These are phyloP conservation scores for Vicia faba DNA, from an alignment of 306 rosid genomes.

Conservation along the genomic window DNA sequence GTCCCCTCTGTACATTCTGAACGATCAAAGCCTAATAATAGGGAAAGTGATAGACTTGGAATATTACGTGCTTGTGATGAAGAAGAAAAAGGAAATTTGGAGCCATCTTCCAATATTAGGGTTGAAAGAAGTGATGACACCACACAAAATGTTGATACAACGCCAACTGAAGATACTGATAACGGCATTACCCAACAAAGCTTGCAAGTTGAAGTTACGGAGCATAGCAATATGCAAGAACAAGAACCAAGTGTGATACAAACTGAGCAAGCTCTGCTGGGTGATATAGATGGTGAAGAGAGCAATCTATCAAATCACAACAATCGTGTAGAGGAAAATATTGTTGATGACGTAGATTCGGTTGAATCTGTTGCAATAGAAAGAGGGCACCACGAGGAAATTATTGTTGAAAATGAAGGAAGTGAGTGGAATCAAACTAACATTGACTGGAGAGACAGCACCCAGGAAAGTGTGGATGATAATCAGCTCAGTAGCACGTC, in stretches of 20 bases:
- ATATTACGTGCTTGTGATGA: constrained; percentile 44
- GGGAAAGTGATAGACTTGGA: constrained; percentile 44
- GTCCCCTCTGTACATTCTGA: constrained; percentile 46
- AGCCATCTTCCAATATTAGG: constrained; percentile 36
- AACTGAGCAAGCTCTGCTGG: constrained; percentile 51
- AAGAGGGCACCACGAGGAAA: constrained; percentile 55
- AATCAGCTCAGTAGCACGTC: constrained; percentile 51
- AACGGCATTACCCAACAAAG: constrained; percentile 39
- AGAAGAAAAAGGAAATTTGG: constrained; percentile 48
- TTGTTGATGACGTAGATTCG: constrained; percentile 40
- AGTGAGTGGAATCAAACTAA: constrained; percentile 51
- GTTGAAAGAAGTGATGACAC: constrained; percentile 44
- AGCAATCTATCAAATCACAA: constrained; percentile 39
- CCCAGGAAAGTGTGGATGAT: constrained; percentile 50
- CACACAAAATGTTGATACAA: constrained; percentile 44
- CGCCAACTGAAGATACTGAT: constrained; percentile 40
- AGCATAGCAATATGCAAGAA: constrained; percentile 44
- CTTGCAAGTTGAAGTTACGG: constrained; percentile 45
- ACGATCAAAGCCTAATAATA: constrained; percentile 45
- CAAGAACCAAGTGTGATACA: constrained; percentile 45
- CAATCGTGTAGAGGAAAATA: constrained; percentile 38
- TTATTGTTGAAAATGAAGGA: constrained; percentile 50
- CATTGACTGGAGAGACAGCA: constrained; percentile 49
- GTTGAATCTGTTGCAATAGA: constrained; percentile 53
- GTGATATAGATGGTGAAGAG: constrained; percentile 40